Conservation (phyloP, 2,329 filamentous ascomycete genomes). For the Colletotrichum agaves region DNA sequence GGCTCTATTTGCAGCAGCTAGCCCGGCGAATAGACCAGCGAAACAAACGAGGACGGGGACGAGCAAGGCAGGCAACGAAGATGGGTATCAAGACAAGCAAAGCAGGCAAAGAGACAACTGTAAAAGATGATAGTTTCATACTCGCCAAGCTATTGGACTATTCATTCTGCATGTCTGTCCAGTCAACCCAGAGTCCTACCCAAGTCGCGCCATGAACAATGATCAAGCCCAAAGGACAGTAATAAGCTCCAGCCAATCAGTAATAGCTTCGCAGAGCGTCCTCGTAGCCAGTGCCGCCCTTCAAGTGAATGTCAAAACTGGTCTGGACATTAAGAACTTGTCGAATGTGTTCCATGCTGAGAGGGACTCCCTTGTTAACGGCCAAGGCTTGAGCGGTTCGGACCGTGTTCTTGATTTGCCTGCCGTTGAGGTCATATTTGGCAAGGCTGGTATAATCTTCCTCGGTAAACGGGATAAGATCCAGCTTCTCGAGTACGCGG, state of each 20-base stretch:
- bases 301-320: constrained; percentile 85
- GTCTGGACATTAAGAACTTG: constrained; percentile 86
- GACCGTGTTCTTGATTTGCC: constrained; percentile 89
- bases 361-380: constrained; percentile 75
- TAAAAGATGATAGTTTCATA: no score
- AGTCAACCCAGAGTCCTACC: no score
- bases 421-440: constrained; percentile 70
- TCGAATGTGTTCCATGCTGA: constrained; percentile 83
- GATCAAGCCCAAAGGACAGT: no score
- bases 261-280: constrained; percentile 87
- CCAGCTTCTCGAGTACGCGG: constrained; percentile 69
- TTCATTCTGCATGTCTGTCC: no score
- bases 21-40: no score
- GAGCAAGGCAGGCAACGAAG: no score
- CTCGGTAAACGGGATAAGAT: constrained; percentile 69
- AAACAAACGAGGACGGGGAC: no score
- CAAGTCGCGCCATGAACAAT: no score
- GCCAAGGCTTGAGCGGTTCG: constrained; percentile 85
- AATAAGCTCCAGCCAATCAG: neutral
- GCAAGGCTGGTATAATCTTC: constrained; percentile 75
- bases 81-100: no score
- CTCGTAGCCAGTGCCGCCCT: constrained; percentile 81
- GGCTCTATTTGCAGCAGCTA: no score
- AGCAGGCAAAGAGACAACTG: no score
- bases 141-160: no score